phyloP scores from a whole-genome alignment of 306 rosid genomes.

The Fragaria ananassa region DNA sequence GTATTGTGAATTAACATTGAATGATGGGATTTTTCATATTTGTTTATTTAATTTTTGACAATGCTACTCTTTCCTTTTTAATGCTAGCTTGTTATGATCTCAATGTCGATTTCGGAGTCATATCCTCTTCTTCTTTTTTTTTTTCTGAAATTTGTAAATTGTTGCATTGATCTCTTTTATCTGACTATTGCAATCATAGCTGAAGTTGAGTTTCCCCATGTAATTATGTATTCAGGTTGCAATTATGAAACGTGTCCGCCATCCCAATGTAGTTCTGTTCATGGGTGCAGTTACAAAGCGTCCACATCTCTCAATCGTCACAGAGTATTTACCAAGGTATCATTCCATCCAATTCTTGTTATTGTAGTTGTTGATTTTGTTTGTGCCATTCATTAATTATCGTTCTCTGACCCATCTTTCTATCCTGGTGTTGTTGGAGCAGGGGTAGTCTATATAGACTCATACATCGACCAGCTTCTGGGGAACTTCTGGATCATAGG shows the following conservation, averaged over 20 bases:
- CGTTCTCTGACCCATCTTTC: constrained; percentile 4
- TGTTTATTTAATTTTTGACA: too few species aligned
- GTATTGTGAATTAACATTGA: constrained; percentile 27
- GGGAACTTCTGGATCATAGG: constrained; percentile 78
- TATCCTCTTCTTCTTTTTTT: neutral
- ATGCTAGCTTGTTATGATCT: neutral
- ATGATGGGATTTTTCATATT: neutral
- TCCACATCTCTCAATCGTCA: constrained; percentile 88
- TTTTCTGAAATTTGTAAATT: neutral
- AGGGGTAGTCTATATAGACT: constrained; percentile 92
- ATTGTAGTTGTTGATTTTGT: neutral
- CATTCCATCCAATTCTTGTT: neutral
- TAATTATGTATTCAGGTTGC: constrained; percentile 59
- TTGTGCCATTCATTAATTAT: neutral
- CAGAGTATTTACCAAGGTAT: constrained; percentile 90
- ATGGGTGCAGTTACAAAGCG: constrained; percentile 96
- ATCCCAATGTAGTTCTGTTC: constrained; percentile 94
- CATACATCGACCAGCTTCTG: constrained; percentile 82
- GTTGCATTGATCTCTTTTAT: neutral
- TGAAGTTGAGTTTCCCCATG: constrained; percentile 24
- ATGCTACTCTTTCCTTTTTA: neutral
- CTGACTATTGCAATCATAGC: neutral
- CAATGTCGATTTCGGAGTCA: neutral
- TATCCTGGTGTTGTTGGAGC: constrained; percentile 23
- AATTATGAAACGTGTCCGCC: constrained; percentile 96